Evolutionary conservation across 805 yeast species (phyloP).

Genomic region (Yarrowia porcina): DNA sequence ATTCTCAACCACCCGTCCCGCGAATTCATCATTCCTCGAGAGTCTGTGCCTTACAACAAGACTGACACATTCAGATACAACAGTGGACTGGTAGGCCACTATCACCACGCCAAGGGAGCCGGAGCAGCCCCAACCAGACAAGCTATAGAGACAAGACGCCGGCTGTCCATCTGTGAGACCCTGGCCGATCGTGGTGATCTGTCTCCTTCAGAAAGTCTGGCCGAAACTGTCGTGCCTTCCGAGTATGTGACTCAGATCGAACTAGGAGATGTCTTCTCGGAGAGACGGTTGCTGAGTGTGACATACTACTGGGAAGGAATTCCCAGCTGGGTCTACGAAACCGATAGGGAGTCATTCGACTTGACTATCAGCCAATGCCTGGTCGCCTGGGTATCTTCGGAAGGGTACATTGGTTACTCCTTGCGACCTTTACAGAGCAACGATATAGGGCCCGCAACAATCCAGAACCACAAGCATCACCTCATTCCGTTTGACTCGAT

Average conservation of each 20-base stretch:
- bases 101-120: conserved; percentile 24
- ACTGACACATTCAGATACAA: conserved; percentile 15
- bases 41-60: conserved; percentile 28
- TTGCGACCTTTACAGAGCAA: not conserved
- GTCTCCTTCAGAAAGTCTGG: not conserved
- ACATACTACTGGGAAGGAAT: conserved; percentile 20
- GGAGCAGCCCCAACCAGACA: not conserved
- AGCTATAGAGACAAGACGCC: not conserved
- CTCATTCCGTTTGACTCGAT: not conserved
- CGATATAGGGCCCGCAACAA: not conserved
- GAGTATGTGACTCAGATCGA: conserved; percentile 5
- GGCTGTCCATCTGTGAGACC: not conserved
- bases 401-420: conserved; percentile 3
- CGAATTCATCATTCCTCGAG: conserved; percentile 27
- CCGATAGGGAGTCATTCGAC: conserved; percentile 26
- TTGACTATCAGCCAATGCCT: conserved; percentile 24
- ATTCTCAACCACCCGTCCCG: conserved; percentile 28
- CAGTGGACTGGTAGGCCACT: conserved; percentile 24
- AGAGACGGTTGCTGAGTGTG: conserved; percentile 15
- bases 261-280: not conserved
- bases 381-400: conserved; percentile 27
- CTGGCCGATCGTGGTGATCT: not conserved
- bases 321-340: conserved; percentile 26
- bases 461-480: not conserved
- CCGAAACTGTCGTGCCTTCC: not conserved